A percentile compares a stretch with the other conserved stretches of the same genome.
Evolutionary conservation across 2,329 filamentous ascomycete species (phyloP).

Genomic region (Microdochium paspali): DNA sequence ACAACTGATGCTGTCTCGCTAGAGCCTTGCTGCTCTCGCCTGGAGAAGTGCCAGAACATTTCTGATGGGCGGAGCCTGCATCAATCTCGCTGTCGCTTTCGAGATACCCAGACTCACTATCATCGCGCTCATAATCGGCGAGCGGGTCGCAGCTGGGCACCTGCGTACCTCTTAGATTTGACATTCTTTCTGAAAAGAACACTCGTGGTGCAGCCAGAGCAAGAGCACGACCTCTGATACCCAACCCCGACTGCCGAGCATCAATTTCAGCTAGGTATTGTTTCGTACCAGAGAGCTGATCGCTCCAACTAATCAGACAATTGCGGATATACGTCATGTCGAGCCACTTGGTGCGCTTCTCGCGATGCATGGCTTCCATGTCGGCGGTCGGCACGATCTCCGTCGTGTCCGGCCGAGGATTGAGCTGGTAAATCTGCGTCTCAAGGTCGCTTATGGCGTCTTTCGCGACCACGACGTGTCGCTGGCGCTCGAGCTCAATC

Average conservation of each 20-base stretch:
- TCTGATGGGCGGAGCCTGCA: too few relatives aligned
- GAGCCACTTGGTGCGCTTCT: conserved; percentile 12
- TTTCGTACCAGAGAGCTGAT: conserved; percentile 12
- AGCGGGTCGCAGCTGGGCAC: too few relatives aligned
- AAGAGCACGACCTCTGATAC: too few relatives aligned
- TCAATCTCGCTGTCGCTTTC: too few relatives aligned
- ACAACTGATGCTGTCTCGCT: conserved; percentile 1
- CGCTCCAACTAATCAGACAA: conserved; percentile 14
- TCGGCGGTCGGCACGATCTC: conserved; percentile 1
- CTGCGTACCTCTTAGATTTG: too few relatives aligned
- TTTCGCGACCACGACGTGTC: conserved; percentile 12
- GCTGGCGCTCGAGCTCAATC: conserved; percentile 16
- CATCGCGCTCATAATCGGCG: too few relatives aligned
- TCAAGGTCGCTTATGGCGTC: conserved; percentile 12
- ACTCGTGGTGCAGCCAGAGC: too few relatives aligned
- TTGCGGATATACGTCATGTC: conserved; percentile 15
- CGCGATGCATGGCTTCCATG: conserved; percentile 2
- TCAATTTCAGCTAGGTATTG: conserved; percentile 6
- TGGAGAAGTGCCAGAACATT: too few relatives aligned
- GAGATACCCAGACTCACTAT: too few relatives aligned
- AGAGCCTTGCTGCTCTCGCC: too few relatives aligned
- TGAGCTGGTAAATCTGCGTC: conserved; percentile 10
- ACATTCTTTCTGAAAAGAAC: too few relatives aligned
- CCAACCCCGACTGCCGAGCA: too few relatives aligned
- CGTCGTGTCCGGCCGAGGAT: conserved; percentile 1